Base-by-base conservation (phyloP, 2,329 filamentous ascomycete genomes). In the Massarina eburnea region DNA sequence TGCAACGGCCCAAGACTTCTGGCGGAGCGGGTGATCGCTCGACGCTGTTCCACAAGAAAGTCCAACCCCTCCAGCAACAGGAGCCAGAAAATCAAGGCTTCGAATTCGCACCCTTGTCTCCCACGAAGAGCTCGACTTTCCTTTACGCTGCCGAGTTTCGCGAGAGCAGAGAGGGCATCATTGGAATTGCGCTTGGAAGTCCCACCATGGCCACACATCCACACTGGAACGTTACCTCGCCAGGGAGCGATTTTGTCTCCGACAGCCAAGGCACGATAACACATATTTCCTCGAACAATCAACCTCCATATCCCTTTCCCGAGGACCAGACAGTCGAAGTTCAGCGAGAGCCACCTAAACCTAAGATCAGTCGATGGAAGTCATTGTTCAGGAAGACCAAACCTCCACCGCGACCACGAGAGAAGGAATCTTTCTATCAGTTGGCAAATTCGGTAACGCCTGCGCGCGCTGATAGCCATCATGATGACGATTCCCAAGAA, bases 141-240 rank as follows among this genome's bases (percentile, higher is more conserved):
- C 52, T 68, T 20, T 61, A 66, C 37, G 55, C 65, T 39, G 56
- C 61, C 8, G 59, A 70, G 39, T 49, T 58, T 38, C 44, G 51
- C 30, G 61, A 61, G 30, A 58, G 58, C 39, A 42, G 47, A 35
- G 62, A 65, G 37, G 58, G 61, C 33, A 52, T 64, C 27, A 72
- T 72, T 51, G 70, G 70, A 5, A 68, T 72, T 38, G 70, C 70
- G 22, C 47, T 72, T 20, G 70, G 69, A 19, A 71, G 69, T 52
- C 69, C 69, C 15, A 68, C 65, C 27, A 58, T 55, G 46, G 55
- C 50, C 22, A 55, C 62, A 15, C 43, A 45, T 19, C 20, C 34
- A 45, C 59, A 59, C 39, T 67, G 60, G 64, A 64, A 57, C 29
- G 48, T 49, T 24, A 51, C 59, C 22, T 55, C 57, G 51, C 58